phyloP scores from a whole-genome alignment of 306 rosid genomes.

The Lotus japonicus region DNA sequence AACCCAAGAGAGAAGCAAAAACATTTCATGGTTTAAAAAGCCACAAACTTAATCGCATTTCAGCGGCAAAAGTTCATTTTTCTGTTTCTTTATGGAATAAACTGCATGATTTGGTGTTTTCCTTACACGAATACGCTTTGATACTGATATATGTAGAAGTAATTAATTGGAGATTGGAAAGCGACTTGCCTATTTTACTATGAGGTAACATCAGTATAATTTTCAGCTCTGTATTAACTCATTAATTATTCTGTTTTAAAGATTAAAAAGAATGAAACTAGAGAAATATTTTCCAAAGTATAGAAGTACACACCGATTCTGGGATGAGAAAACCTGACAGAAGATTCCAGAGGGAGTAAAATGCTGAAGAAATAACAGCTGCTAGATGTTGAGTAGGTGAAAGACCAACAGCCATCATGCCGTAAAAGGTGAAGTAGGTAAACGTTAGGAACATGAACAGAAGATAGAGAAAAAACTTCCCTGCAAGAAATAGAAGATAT shows the following conservation, averaged over 20 bases:
- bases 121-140: too few species aligned
- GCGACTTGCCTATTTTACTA: too few species aligned
- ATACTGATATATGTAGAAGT: too few species aligned
- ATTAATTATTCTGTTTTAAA: not conserved
- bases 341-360: constrained; percentile 93
- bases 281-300: not conserved
- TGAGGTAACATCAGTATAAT: too few species aligned
- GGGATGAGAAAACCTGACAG: constrained; percentile 93
- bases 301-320: constrained; percentile 56
- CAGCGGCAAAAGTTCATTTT: not conserved
- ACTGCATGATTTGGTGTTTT: too few species aligned
- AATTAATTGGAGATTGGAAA: too few species aligned
- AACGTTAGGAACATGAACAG: constrained; percentile 90
- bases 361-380: constrained; percentile 87
- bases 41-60: too few species aligned
- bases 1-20: not conserved
- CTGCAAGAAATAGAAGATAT: constrained; percentile 38
- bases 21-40: not conserved
- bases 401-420: constrained; percentile 92
- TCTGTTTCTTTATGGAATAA: too few species aligned
- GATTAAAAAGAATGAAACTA: not conserved
- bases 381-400: constrained; percentile 76
- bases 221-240: too few species aligned
- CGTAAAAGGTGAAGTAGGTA: constrained; percentile 91
- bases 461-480: constrained; percentile 63